Evolutionary conservation across 75 land plant species (phyloP).

Genomic region (Pinus tabuliformis): DNA sequence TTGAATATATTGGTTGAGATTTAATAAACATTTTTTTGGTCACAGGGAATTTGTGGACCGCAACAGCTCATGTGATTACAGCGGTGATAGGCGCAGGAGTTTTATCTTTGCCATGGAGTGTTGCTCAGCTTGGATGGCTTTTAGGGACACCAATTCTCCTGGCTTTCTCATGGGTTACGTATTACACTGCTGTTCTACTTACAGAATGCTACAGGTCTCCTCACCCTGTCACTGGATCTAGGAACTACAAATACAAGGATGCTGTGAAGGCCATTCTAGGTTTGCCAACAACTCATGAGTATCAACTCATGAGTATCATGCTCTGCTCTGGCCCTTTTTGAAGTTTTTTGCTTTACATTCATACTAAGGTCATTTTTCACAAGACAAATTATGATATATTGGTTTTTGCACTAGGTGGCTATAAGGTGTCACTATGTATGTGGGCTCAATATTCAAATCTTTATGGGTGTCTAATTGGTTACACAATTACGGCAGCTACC

Average conservation of each 20-base stretch:
- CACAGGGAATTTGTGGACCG: constrained; percentile 48
- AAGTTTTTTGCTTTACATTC: background rate
- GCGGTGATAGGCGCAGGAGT: constrained; percentile 73
- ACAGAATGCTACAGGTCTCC: constrained; percentile 30
- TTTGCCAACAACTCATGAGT: background rate
- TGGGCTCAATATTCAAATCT: constrained; percentile 20
- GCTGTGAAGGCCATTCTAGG: constrained; percentile 37
- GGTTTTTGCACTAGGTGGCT: constrained; percentile 3
- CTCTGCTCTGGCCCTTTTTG: background rate
- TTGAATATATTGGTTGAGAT: background rate
- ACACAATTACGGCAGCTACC: constrained; percentile 12
- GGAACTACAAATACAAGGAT: constrained; percentile 47
- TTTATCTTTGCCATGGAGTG: constrained; percentile 67
- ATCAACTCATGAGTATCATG: background rate
- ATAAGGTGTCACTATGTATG: constrained; percentile 13
- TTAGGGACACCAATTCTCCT: constrained; percentile 29
- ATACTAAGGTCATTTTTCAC: background rate
- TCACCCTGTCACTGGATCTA: constrained; percentile 31
- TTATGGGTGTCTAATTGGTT: constrained; percentile 13
- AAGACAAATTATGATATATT: background rate
- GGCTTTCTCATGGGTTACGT: constrained; percentile 30
- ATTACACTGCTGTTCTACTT: constrained; percentile 30
- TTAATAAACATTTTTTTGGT: background rate
- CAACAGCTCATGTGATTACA: constrained; percentile 53
- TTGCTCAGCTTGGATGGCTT: constrained; percentile 59